Conservation (phyloP, 1,284 basidiomycete species). For the Hemileia vastatrix region DNA sequence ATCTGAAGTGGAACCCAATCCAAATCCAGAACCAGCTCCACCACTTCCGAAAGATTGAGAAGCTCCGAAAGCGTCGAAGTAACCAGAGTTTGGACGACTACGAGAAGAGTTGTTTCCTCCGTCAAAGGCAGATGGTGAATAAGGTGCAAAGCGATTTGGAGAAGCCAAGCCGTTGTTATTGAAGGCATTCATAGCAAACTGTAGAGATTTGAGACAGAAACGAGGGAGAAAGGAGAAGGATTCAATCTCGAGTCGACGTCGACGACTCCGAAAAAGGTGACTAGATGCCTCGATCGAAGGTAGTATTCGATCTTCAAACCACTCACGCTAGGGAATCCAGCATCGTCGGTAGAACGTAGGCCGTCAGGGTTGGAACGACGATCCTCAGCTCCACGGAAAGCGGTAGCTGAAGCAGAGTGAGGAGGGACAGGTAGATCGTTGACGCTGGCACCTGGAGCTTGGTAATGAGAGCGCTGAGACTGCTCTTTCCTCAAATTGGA, state of each 20-base stretch:
- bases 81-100: conserved; percentile 28
- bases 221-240: neutral
- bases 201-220: neutral
- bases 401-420: neutral
- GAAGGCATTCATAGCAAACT: neutral
- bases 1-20: conserved; percentile 3
- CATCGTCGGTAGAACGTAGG: neutral
- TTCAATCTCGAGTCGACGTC: neutral
- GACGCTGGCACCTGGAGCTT: conserved; percentile 7
- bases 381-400: neutral
- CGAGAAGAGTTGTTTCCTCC: conserved; percentile 19
- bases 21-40: conserved; percentile 4
- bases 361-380: neutral
- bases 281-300: neutral
- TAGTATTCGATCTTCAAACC: neutral
- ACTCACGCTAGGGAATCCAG: neutral
- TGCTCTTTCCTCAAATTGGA: conserved; percentile 18
- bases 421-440: neutral
- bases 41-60: too few species aligned
- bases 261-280: neutral
- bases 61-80: too few species aligned
- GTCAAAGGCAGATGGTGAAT: conserved; percentile 29
- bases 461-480: conserved; percentile 13
- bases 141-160: conserved; percentile 31
- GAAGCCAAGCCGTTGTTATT: neutral